Evolutionary conservation across 2,329 filamentous ascomycete species (phyloP).

Genomic region (Sarocladium oryzae): DNA sequence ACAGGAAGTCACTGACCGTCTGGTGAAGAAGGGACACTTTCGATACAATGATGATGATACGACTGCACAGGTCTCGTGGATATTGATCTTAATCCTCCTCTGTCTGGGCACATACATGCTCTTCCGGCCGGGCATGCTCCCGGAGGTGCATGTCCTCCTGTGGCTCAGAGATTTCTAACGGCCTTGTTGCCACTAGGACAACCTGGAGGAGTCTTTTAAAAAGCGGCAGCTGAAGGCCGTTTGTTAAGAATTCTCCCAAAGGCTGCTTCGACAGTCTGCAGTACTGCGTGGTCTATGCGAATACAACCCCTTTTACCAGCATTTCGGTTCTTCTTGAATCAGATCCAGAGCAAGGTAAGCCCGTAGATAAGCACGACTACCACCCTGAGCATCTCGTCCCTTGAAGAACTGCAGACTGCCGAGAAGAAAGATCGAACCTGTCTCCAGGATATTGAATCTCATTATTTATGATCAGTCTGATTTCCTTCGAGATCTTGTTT

Average conservation of each 20-base stretch:
- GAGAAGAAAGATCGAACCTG: neutral
- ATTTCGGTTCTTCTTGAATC: slow-evolving; percentile 12
- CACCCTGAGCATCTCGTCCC: no score
- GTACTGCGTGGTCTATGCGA: no score
- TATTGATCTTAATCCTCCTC: slow-evolving; percentile 8
- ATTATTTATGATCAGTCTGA: slow-evolving; percentile 16
- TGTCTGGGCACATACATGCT: neutral
- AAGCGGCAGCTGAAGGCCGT: neutral
- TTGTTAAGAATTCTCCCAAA: slow-evolving; percentile 19
- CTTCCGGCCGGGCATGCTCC: neutral
- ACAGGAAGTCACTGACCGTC: slow-evolving; percentile 24
- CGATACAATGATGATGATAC: slow-evolving; percentile 23
- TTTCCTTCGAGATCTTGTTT: slow-evolving; percentile 16
- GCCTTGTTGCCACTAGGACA: slow-evolving; percentile 17
- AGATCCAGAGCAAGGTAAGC: slow-evolving; percentile 16
- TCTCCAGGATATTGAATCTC: slow-evolving; percentile 8
- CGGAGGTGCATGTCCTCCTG: no score
- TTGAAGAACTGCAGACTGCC: no score
- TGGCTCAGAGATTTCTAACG: no score
- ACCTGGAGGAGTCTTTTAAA: slow-evolving; percentile 18
- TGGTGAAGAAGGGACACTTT: slow-evolving; percentile 23
- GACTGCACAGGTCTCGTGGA: slow-evolving; percentile 22
- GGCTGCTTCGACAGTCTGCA: slow-evolving; percentile 17
- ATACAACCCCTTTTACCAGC: no score
- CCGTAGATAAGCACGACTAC: slow-evolving; percentile 21